Evolutionary conservation across 75 land plant genomes (phyloP), one percentile per base, ranked within the genome.

Genomic region (Adiantum capillusveneris): DNA sequence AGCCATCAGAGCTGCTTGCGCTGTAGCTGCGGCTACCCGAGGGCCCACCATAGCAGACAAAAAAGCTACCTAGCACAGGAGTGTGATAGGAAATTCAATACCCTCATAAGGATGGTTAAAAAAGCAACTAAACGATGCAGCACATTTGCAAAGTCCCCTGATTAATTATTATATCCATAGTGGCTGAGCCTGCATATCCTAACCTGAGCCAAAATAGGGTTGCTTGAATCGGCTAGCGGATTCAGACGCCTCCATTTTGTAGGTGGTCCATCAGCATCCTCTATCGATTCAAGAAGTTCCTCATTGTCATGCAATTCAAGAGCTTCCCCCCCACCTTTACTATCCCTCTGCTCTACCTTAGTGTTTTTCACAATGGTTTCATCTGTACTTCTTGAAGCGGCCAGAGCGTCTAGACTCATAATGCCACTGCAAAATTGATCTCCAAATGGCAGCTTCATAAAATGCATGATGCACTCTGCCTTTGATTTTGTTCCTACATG

Each of bases 131-230:
- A n/a, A n/a, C n/a, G n/a, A n/a, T n/a, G n/a, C n/a, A n/a, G n/a
- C n/a, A n/a, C n/a, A n/a, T n/a, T n/a, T n/a, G n/a, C n/a, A n/a
- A n/a, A n/a, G n/a, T 9, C 53, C 53, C 19, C 18, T 9, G 25
- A 6, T 19, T 19, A 17, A 6, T 51, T 51, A 7, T 24, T 18
- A 51, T 9, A 51, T 24, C 9, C 53, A 19, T 6, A 19, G 12
- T 9, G 42, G 12, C n/a, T n/a, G 17, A 6, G 21, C 30, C 20
- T 9, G 25, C 21, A 36, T 14, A 37, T 69, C n/a, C 31, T 45
- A 53, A 95, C 99, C 88, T 95, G 99, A 54, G 76, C 80, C 75
- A 95, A 71, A 14, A 90, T 79, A 25, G 99, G 99, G 70, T 95
- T 84, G 52, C 83, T 86, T 26, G 86, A 73, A 79, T 95, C 99